These are phyloP conservation scores for Dothideomycetes sp. DNA, from an alignment of 2,329 filamentous ascomycete species.

Conservation along the genomic window DNA sequence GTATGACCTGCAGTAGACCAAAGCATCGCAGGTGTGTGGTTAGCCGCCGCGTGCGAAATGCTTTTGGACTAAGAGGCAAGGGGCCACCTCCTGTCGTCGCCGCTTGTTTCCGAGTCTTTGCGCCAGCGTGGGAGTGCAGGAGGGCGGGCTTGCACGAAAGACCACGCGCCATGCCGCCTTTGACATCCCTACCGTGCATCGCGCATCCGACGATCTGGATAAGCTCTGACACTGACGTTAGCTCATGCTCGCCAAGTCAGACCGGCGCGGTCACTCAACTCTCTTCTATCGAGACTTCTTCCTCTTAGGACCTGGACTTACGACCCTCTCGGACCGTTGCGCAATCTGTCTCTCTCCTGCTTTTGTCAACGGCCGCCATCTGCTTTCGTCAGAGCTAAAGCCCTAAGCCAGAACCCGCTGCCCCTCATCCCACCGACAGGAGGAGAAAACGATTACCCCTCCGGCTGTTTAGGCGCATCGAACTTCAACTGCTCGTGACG, in stretches of 20 bases:
- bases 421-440: constrained; percentile 6
- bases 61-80: not conserved
- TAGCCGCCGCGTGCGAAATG: not conserved
- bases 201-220: constrained; percentile 28
- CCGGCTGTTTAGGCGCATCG: constrained; percentile 8
- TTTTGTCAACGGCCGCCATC: constrained; percentile 9
- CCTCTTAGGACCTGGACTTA: constrained; percentile 6
- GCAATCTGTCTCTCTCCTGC: constrained; percentile 8
- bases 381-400: constrained; percentile 6
- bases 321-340: constrained; percentile 3
- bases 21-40: not conserved
- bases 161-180: constrained; percentile 6
- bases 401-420: constrained; percentile 5
- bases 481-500: constrained; percentile 1
- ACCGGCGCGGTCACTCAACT: constrained; percentile 2
- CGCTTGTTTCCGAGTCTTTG: not conserved
- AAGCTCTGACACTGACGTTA: constrained; percentile 12
- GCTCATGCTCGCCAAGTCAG: constrained; percentile 6
- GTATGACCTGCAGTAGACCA: constrained; percentile 8
- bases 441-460: constrained; percentile 6
- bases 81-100: not conserved
- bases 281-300: constrained; percentile 4
- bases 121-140: not conserved
- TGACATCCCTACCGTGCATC: constrained; percentile 10
- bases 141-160: constrained; percentile 1